Conservation (phyloP, 2,329 filamentous ascomycete genomes). For the Aaosphaeria arxii region DNA sequence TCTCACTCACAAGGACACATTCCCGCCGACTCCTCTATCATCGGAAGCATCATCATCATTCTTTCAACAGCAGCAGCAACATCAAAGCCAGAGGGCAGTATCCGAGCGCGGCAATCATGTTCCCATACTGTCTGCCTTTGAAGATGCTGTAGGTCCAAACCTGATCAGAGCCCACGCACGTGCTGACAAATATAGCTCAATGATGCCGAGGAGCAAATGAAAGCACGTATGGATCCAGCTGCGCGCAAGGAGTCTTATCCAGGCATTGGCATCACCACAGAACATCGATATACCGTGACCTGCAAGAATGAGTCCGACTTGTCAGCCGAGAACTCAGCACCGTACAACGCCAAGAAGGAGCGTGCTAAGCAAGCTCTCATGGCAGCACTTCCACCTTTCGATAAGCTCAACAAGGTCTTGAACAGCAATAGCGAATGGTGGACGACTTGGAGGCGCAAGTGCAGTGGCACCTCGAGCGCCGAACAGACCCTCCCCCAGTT, state of each 20-base stretch:
- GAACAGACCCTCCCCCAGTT: conserved; percentile 37
- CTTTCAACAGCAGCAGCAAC: conserved; percentile 11
- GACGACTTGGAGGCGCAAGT: conserved; percentile 42
- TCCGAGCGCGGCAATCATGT: conserved; percentile 30
- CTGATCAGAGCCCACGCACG: too few species aligned
- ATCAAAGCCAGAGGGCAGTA: conserved; percentile 11
- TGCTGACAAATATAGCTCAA: conserved; percentile 22
- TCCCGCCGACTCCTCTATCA: conserved; percentile 32
- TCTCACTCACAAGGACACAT: conserved; percentile 20
- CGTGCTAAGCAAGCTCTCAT: conserved; percentile 35
- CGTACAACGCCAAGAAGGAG: conserved; percentile 29
- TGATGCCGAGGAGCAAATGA: conserved; percentile 30
- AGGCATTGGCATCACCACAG: conserved; percentile 5
- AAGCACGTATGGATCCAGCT: conserved; percentile 18
- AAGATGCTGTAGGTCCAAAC: conserved; percentile 33
- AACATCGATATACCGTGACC: conserved; percentile 27
- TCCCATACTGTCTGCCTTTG: conserved; percentile 37
- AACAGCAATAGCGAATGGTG: conserved; percentile 41
- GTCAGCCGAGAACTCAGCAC: conserved; percentile 13
- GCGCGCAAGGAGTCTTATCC: conserved; percentile 15
- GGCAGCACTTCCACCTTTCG: conserved; percentile 30
- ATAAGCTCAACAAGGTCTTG: conserved; percentile 30
- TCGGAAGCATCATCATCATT: conserved; percentile 25
- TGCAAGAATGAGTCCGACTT: conserved; percentile 29
- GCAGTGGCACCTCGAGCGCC: conserved; percentile 40